Base-by-base conservation (phyloP, 1,284 basidiomycete genomes). In the Cryptococcus floricola region DNA sequence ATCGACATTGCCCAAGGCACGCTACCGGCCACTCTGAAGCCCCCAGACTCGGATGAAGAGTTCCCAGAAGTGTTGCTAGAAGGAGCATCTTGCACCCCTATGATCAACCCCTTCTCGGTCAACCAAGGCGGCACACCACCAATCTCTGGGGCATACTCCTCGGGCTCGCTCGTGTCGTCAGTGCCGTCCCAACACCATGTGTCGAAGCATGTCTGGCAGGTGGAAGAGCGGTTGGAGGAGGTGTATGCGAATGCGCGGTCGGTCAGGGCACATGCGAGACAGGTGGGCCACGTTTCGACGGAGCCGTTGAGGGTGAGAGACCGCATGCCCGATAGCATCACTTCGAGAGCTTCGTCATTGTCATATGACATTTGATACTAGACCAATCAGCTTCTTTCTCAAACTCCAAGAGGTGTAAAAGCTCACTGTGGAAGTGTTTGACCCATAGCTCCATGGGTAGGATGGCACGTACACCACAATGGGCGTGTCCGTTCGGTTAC, bases 401-500 rank as follows among this genome's bases (percentile, higher is more conserved):
- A 39, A 14, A 14, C n/a, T 7, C 27, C 45, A 43, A 13, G 14
- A 23, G 9, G 23, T 25, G 8, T 9, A 16, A 13, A 4, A 12
- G 61, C 68, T 60, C 48, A 67, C 66, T 16, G 75, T 80, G 49
- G 67, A 75, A 34, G 66, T 77, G 69, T 74, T 79, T 52, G 67
- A 69, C 61, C 63, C 65, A 41, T 57, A 63, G 37, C 67, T 66
- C 76, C 78, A 81, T 19, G 80, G 80, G 62, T 80, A 81, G 61
- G 70, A 75, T 25, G 79, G 78, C 12, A 81, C 54, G 65, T 80
- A 80, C 52, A 78, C 64, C 48, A 80, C 60, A 10, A 80, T 48
- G 6, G 79, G 77, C 5, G 77, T 77, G 16, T 68, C 70, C 31
- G 75, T 76, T 42, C 70, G 71, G 57, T 76, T 75, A 58, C 70